phyloP scores from a whole-genome alignment of 2,329 filamentous ascomycete species.

The Ophiostoma sp. region DNA sequence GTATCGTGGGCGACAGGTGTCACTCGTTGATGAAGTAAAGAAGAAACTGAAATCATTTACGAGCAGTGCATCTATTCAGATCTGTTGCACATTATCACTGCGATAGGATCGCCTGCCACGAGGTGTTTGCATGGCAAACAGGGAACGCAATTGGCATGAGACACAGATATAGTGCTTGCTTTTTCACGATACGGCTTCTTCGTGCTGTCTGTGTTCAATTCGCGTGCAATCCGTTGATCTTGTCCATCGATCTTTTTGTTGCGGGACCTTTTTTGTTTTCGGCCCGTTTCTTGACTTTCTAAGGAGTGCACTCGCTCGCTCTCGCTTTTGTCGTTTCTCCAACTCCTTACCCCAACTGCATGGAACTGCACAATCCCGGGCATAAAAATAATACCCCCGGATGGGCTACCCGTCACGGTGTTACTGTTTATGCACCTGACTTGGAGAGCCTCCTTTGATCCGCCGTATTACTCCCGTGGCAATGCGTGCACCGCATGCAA shows the following conservation, averaged over 20 bases:
- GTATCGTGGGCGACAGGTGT: not conserved
- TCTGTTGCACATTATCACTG: not conserved
- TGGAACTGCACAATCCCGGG: too few species aligned
- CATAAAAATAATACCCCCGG: not conserved
- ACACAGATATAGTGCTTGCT: not conserved
- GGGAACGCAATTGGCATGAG: not conserved
- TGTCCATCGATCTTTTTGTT: not conserved
- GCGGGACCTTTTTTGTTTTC: not conserved
- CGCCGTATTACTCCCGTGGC: not conserved
- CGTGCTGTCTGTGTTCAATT: not conserved
- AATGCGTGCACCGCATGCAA: not conserved
- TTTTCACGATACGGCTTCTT: not conserved
- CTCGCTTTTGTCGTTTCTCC: not conserved
- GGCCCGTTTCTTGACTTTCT: conserved; percentile 1
- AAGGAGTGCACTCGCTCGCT: not conserved
- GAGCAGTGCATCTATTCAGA: too few species aligned
- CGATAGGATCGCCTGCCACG: not conserved
- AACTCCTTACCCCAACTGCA: not conserved
- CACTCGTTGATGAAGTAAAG: not conserved
- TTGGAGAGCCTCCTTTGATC: not conserved
- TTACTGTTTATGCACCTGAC: not conserved
- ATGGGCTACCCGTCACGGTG: not conserved
- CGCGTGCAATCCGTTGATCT: not conserved
- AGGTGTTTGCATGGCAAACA: not conserved
- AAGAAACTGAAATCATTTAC: not conserved